Evolutionary conservation across 106 monocot genomes (phyloP), one percentile per base, ranked within the genome.

Genomic region (Agapanthus africanus): DNA sequence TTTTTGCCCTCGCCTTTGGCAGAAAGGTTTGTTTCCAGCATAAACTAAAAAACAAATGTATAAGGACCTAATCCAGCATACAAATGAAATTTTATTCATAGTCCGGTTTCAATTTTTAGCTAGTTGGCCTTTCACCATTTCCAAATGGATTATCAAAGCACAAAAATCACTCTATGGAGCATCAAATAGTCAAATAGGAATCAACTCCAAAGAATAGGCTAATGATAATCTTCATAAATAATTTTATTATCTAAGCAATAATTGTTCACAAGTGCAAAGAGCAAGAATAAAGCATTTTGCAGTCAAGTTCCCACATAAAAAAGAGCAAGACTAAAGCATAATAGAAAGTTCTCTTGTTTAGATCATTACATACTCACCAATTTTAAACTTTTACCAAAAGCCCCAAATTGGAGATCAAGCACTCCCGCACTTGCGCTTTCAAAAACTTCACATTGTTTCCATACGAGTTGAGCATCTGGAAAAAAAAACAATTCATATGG

Each of bases 391-490:
- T 71, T 72, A 11, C 25, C 72, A 59, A 67, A 74, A 71, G 85
- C 69, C 36, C 89, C 88, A 77, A 90, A 92, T 60, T 88, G 83
- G 49, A 89, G 71, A 67, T 89, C 75, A 67, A 97, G 78, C 31
- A 90, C 76, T 59, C 74, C 31, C 49, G 61, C 37, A 38, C n/a
- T 56, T 50, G 67, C 73, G 64, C 70, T 69, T 73, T 97, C 92
- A 73, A 97, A 92, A 37, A 79, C 11, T 32, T 79, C 77, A 44
- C 97, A 92, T 13, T 78, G 76, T 63, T 82, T 89, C 97, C 92
- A 97, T 56, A 41, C 46, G n/a, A 80, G 54, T 63, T 95, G 80
- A 70, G 36, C 22, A 70, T 85, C 95, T 91, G 46, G 67, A 51
- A 19, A 75, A 41, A 69, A 32, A 23, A 41, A 11, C 64, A 62